Conservation (phyloP, 139 green algal species). For the Pseudopediastrum boryanum region DNA sequence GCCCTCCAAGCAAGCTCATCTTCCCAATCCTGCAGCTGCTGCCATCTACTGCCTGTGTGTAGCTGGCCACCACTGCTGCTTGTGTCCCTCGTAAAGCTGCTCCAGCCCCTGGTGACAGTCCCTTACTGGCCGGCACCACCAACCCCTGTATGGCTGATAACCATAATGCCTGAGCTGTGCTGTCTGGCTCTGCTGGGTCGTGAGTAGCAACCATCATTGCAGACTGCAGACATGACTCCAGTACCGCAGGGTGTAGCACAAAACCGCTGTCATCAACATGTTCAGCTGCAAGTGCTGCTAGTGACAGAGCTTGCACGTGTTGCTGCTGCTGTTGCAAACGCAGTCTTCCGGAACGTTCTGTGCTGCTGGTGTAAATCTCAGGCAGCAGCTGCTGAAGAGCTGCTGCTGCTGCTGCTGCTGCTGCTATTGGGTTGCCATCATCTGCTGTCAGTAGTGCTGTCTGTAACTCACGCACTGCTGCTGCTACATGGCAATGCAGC, state of each 20-base stretch:
- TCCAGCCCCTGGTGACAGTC: conserved; percentile 10
- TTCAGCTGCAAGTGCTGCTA: conserved; percentile 5
- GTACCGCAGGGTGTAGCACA: conserved; percentile 7
- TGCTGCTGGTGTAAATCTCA: background rate
- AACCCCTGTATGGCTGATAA: conserved; percentile 24
- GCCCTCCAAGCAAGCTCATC: background rate
- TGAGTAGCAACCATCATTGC: background rate
- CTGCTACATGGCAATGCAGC: conserved; percentile 35
- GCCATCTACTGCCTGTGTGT: conserved; percentile 11
- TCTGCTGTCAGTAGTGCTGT: background rate
- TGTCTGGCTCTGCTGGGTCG: background rate
- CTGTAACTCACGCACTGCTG: background rate
- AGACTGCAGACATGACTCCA: conserved; percentile 18
- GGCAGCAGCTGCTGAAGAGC: background rate
- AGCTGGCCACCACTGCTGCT: conserved; percentile 13
- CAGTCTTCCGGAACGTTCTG: background rate
- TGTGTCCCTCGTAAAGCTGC: conserved; percentile 5
- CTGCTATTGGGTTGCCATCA: background rate
- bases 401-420: conserved; percentile 17
- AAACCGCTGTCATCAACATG: background rate
- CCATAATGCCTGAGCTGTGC: conserved; percentile 1
- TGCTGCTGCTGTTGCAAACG: background rate
- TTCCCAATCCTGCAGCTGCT: conserved; percentile 12
- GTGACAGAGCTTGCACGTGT: background rate
- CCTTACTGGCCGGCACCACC: conserved; percentile 36